Conservation (phyloP, 2,329 filamentous ascomycete genomes). For the Diaporthe velutina region DNA sequence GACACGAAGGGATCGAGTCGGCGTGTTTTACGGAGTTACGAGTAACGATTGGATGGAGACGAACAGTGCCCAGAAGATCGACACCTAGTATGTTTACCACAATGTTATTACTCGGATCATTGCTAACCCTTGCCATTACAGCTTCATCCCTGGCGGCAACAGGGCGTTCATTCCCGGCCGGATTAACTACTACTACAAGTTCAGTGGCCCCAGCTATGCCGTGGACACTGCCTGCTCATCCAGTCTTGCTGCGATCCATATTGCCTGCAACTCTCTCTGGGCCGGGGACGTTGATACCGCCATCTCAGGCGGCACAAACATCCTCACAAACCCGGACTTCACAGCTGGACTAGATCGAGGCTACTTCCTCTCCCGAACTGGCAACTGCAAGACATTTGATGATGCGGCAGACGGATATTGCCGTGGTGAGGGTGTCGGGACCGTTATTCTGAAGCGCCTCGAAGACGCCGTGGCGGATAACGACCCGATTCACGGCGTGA, state of each 20-base stretch:
- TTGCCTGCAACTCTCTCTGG: constrained; percentile 66
- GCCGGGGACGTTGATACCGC: constrained; percentile 73
- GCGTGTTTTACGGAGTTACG: constrained; percentile 74
- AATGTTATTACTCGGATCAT: not conserved
- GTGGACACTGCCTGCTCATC: constrained; percentile 56
- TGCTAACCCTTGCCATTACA: constrained; percentile 51
- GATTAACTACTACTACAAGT: constrained; percentile 53
- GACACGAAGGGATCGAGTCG: constrained; percentile 63
- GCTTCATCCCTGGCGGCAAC: constrained; percentile 51
- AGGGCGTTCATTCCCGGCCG: constrained; percentile 50
- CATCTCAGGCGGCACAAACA: constrained; percentile 71
- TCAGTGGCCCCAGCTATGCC: constrained; percentile 49
- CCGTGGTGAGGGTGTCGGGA: constrained; percentile 60
- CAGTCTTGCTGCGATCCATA: constrained; percentile 53
- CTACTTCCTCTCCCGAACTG: constrained; percentile 67
- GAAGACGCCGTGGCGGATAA: constrained; percentile 60
- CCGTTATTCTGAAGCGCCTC: constrained; percentile 62
- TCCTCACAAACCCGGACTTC: constrained; percentile 74
- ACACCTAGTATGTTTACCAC: constrained; percentile 47
- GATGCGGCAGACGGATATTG: constrained; percentile 61
- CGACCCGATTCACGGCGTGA: constrained; percentile 46
- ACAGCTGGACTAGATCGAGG: constrained; percentile 72
- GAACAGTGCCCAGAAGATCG: constrained; percentile 60
- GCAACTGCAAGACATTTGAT: constrained; percentile 51
- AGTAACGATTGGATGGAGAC: constrained; percentile 69